These are phyloP conservation scores for Sporobolomyces phaffii DNA, from an alignment of 768 basidiomycete species.

Conservation along the genomic window DNA sequence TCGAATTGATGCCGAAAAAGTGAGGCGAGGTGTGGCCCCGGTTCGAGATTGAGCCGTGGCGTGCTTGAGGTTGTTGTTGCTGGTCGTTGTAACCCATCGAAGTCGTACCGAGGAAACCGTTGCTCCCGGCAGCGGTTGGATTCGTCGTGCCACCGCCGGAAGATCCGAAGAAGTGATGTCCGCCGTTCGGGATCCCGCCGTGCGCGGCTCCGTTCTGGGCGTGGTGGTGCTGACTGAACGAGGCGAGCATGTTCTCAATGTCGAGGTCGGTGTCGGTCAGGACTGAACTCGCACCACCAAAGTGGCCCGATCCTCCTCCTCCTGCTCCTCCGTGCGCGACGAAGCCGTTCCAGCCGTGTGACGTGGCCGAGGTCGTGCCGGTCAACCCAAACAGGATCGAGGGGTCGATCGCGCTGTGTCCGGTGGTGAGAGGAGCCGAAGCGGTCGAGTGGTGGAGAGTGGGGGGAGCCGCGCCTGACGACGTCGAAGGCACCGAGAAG, in stretches of 20 bases:
- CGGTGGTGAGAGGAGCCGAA: slow-evolving; percentile 18
- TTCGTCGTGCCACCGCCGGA: no score
- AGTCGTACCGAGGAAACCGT: slow-evolving; percentile 16
- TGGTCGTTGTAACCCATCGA: neutral
- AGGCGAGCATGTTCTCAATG: slow-evolving; percentile 30
- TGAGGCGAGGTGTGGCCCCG: neutral
- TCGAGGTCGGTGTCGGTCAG: slow-evolving; percentile 31
- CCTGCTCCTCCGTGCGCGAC: neutral
- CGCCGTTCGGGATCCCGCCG: neutral
- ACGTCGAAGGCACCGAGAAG: slow-evolving; percentile 55
- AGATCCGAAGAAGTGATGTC: neutral
- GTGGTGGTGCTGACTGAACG: slow-evolving; percentile 7
- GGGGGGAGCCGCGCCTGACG: neutral
- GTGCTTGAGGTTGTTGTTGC: neutral
- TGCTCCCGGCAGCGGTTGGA: neutral
- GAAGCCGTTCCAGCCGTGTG: neutral
- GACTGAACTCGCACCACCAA: neutral
- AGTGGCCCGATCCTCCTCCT: neutral
- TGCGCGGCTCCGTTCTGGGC: neutral
- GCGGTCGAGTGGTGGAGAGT: neutral
- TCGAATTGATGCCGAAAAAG: neutral
- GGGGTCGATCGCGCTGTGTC: slow-evolving; percentile 30
- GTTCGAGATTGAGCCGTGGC: neutral
- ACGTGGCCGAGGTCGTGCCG: neutral
- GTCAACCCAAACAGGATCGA: slow-evolving; percentile 20